These are phyloP conservation scores for Epichloe aotearoae DNA, from an alignment of 2,329 filamentous ascomycete genomes.

Conservation along the genomic window DNA sequence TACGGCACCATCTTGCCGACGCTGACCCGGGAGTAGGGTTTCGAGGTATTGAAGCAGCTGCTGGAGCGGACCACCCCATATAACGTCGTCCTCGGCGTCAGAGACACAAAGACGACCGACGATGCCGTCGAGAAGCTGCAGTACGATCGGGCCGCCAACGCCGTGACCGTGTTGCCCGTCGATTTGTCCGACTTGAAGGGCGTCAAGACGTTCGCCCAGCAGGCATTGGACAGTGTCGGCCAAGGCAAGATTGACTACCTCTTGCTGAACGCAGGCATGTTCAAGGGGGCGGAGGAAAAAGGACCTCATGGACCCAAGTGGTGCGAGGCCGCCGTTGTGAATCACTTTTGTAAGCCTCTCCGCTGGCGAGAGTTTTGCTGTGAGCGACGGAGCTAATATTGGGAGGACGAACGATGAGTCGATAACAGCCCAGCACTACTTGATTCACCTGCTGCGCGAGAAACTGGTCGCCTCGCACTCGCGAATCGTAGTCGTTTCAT, in stretches of 20 bases:
- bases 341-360: slow-evolving; percentile 32
- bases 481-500: slow-evolving; percentile 37
- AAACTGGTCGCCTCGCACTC: slow-evolving; percentile 33
- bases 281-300: slow-evolving; percentile 20
- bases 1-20: background rate
- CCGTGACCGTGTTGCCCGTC: slow-evolving; percentile 32
- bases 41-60: slow-evolving; percentile 39
- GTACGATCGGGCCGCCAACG: slow-evolving; percentile 27
- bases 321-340: slow-evolving; percentile 37
- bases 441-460: slow-evolving; percentile 33
- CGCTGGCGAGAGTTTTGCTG: background rate
- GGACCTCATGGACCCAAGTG: slow-evolving; percentile 31
- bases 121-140: slow-evolving; percentile 28
- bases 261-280: slow-evolving; percentile 35
- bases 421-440: slow-evolving; percentile 36
- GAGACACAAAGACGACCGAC: slow-evolving; percentile 28
- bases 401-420: too few relatives aligned
- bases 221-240: slow-evolving; percentile 28
- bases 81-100: slow-evolving; percentile 34
- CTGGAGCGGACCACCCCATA: slow-evolving; percentile 31
- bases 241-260: slow-evolving; percentile 32
- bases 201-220: slow-evolving; percentile 33
- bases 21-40: slow-evolving; percentile 23
- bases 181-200: slow-evolving; percentile 31
- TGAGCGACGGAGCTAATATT: background rate